phyloP scores from a whole-genome alignment of 2,329 filamentous ascomycete species.

The Trichophyton mentagrophytes region DNA sequence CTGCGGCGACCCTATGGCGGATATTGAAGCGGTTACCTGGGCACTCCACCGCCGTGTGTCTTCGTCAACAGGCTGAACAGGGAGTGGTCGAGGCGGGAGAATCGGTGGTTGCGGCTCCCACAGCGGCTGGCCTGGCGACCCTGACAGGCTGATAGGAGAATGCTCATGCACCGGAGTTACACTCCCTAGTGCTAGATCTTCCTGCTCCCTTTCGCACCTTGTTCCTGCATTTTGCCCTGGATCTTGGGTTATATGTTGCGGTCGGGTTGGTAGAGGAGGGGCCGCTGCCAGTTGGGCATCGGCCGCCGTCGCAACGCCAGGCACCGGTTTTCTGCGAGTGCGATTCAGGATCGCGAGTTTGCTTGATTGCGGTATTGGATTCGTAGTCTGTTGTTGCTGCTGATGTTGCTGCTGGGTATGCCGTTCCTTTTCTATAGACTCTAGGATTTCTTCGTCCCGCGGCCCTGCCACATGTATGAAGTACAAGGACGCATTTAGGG shows the following conservation, averaged over 20 bases:
- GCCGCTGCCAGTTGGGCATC: neutral
- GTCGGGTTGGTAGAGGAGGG: constrained; percentile 1
- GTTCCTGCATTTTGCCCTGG: neutral
- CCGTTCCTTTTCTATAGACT: constrained; percentile 28
- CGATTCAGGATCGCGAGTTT: constrained; percentile 22
- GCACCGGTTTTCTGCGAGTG: constrained; percentile 29
- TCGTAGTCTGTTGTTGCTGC: constrained; percentile 1
- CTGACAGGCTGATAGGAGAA: no score
- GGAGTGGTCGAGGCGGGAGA: constrained; percentile 7
- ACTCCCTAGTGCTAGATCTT: neutral
- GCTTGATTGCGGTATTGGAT: neutral
- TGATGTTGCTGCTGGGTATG: neutral
- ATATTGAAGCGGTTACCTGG: neutral
- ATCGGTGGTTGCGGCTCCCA: neutral
- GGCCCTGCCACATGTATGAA: constrained; percentile 69
- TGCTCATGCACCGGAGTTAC: neutral
- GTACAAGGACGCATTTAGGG: constrained; percentile 78
- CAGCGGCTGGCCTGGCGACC: neutral
- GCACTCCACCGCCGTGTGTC: constrained; percentile 7
- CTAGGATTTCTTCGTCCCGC: constrained; percentile 38
- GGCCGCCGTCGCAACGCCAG: constrained; percentile 11
- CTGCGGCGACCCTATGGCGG: neutral
- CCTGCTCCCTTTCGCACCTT: neutral
- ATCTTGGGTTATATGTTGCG: neutral
- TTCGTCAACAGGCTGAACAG: neutral